These are phyloP conservation scores for Sporisorium scitamineum DNA, from an alignment of 1,284 basidiomycete species.

Conservation along the genomic window DNA sequence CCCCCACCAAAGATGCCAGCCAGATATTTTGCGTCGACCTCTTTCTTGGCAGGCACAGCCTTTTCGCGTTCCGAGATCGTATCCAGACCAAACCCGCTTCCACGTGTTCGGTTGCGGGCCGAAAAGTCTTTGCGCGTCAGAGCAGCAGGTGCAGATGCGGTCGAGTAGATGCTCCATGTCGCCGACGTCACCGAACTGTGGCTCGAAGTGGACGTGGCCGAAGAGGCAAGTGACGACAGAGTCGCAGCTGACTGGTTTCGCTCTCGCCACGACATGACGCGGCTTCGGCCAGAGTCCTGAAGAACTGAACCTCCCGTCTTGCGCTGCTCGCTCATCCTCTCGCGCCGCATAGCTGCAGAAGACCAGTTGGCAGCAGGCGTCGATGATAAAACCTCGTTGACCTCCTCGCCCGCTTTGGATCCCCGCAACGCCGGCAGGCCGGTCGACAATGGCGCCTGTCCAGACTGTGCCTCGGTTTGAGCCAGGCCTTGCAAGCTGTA, in stretches of 20 bases:
- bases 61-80: slow-evolving; percentile 51
- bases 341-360: slow-evolving; percentile 51
- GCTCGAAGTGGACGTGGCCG: slow-evolving; percentile 36
- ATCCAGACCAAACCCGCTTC: slow-evolving; percentile 48
- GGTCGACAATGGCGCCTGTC: background rate
- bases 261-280: slow-evolving; percentile 55
- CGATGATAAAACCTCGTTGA: background rate
- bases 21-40: slow-evolving; percentile 56
- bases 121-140: slow-evolving; percentile 44
- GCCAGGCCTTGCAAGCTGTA: slow-evolving; percentile 36
- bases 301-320: slow-evolving; percentile 24
- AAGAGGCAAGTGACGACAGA: slow-evolving; percentile 38
- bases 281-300: slow-evolving; percentile 41
- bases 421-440: background rate
- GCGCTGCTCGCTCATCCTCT: slow-evolving; percentile 53
- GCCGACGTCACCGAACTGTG: slow-evolving; percentile 43
- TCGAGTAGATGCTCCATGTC: slow-evolving; percentile 56
- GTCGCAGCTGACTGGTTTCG: slow-evolving; percentile 51
- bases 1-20: slow-evolving; percentile 59
- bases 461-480: slow-evolving; percentile 8
- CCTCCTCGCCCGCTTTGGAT: slow-evolving; percentile 7
- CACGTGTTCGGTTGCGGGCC: slow-evolving; percentile 24
- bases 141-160: slow-evolving; percentile 56
- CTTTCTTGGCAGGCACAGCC: slow-evolving; percentile 29
- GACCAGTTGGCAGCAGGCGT: slow-evolving; percentile 36